phyloP scores from a whole-genome alignment of 2,329 filamentous ascomycete genomes.

The Fusarium concolor region DNA sequence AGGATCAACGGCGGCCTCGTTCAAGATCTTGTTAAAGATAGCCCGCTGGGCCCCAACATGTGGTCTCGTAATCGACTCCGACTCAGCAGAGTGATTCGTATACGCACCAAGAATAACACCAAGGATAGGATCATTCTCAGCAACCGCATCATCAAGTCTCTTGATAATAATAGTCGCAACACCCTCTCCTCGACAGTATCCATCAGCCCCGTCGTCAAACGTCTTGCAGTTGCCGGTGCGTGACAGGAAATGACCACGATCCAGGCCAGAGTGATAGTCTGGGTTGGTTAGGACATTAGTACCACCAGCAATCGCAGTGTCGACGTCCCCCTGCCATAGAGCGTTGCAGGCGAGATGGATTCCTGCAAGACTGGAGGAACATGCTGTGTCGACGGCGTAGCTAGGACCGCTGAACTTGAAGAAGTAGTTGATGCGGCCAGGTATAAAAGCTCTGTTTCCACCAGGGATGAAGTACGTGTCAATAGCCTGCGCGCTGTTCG shows the following conservation, averaged over 20 bases:
- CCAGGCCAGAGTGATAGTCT: conserved; percentile 72
- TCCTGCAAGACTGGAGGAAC: conserved; percentile 78
- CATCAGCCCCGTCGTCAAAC: conserved; percentile 69
- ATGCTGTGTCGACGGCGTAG: conserved; percentile 81
- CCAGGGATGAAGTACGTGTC: conserved; percentile 65
- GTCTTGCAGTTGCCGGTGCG: conserved; percentile 56
- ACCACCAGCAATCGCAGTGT: conserved; percentile 84
- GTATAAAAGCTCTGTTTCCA: conserved; percentile 60
- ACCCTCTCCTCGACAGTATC: conserved; percentile 66
- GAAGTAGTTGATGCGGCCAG: conserved; percentile 78
- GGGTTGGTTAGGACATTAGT: conserved; percentile 75
- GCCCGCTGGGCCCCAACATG: conserved; percentile 71
- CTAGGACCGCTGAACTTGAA: conserved; percentile 82
- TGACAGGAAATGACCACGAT: conserved; percentile 73
- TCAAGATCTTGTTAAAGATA: conserved; percentile 73
- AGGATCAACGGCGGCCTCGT: conserved; percentile 79
- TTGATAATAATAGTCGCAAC: conserved; percentile 63
- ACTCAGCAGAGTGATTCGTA: conserved; percentile 78
- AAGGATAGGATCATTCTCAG: conserved; percentile 73
- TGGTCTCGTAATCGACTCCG: conserved; percentile 78
- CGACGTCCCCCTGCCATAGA: conserved; percentile 76
- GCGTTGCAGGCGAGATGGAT: conserved; percentile 78
- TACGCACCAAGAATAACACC: conserved; percentile 71
- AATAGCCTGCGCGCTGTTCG: conserved; percentile 77
- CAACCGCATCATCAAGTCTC: conserved; percentile 57